These are phyloP conservation scores for Comarum palustre DNA, from an alignment of 306 rosid species.

Conservation along the genomic window DNA sequence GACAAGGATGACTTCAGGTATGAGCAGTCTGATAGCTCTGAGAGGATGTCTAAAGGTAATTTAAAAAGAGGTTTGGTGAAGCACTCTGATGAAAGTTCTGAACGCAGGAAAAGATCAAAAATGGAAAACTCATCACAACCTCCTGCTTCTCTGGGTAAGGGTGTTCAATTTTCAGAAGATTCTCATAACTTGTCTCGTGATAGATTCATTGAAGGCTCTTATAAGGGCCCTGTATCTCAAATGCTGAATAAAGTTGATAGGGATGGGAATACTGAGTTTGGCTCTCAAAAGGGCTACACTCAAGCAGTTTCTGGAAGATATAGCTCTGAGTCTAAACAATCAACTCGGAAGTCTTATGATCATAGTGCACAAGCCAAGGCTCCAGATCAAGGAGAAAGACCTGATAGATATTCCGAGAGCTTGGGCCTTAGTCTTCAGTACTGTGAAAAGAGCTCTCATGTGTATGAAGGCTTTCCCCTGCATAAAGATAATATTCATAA, in stretches of 20 bases:
- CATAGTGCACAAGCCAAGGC: slow-evolving; percentile 45
- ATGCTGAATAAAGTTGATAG: slow-evolving; percentile 48
- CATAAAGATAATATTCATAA: slow-evolving; percentile 50
- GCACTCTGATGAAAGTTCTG: slow-evolving; percentile 48
- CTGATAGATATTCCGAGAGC: slow-evolving; percentile 50
- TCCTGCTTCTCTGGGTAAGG: slow-evolving; percentile 47
- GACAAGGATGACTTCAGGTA: slow-evolving; percentile 47
- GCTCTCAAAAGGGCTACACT: slow-evolving; percentile 52
- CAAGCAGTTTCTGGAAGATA: slow-evolving; percentile 53
- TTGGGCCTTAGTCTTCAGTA: slow-evolving; percentile 49
- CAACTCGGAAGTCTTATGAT: slow-evolving; percentile 53
- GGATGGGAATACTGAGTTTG: slow-evolving; percentile 50
- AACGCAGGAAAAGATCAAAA: slow-evolving; percentile 57
- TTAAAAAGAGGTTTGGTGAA: slow-evolving; percentile 54
- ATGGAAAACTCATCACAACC: slow-evolving; percentile 37
- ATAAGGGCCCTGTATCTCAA: slow-evolving; percentile 43
- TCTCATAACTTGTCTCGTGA: slow-evolving; percentile 50
- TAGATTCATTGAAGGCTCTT: slow-evolving; percentile 49
- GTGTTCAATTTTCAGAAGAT: slow-evolving; percentile 42
- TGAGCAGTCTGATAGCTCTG: slow-evolving; percentile 71
- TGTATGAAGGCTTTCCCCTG: slow-evolving; percentile 37
- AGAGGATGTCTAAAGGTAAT: slow-evolving; percentile 56
- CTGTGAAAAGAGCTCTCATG: slow-evolving; percentile 50
- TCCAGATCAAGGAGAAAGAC: slow-evolving; percentile 49
- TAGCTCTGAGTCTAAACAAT: slow-evolving; percentile 53